Evolutionary conservation across 805 yeast species (phyloP), one percentile per base, ranked within the genome.

Genomic region (Wickerhamiella allomyrinae): DNA sequence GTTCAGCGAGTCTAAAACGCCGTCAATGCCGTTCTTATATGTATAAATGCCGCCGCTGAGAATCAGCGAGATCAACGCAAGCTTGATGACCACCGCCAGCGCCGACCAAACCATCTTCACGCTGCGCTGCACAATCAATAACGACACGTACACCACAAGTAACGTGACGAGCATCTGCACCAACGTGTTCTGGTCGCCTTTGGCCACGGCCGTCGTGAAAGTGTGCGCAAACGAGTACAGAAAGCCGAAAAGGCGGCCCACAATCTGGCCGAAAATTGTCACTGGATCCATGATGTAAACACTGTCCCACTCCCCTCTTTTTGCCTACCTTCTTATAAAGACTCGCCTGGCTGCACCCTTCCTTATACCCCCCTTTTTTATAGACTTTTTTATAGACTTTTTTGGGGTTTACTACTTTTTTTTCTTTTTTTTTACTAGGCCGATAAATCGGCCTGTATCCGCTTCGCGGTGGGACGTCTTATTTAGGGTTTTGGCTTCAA

Each of bases 111-210:
- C 23, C 46, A 52, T 44, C 13, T 56, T 37, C 31, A 51, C 38
- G 20, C 56, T 41, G 38, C 54, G 50, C 29, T 39, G 31, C 20
- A 56, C 31, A 21, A 57, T 45, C 15, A 47, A 43, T 34, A 56
- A 46, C 15, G 54, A 46, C 7, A 57, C 15, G 37, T 50, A 56
- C 20, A 57, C 42, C 13, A 55, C 43, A 3, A 49, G 25, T 14
- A 56, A 43, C 33, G 49, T 43, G 19, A 53, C 29, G n/a, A 50
- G 27, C 8, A 57, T 37, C 21, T 46, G 44, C 24, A 41, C 29
- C 25, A 42, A 31, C 22, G 39, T 43, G 20, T 37, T 43, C 29
- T 19, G 40, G 34, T 46, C 45, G 19, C 46, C 50, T 14, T 40
- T 39, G 22, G 43, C 43, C 20, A 49, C 31, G n/a, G 48, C 42